A percentile compares a stretch with the other conserved stretches of the same genome.
Evolutionary conservation across 2,329 filamentous ascomycete genomes (phyloP).

Genomic region (Piedraia hortae): DNA sequence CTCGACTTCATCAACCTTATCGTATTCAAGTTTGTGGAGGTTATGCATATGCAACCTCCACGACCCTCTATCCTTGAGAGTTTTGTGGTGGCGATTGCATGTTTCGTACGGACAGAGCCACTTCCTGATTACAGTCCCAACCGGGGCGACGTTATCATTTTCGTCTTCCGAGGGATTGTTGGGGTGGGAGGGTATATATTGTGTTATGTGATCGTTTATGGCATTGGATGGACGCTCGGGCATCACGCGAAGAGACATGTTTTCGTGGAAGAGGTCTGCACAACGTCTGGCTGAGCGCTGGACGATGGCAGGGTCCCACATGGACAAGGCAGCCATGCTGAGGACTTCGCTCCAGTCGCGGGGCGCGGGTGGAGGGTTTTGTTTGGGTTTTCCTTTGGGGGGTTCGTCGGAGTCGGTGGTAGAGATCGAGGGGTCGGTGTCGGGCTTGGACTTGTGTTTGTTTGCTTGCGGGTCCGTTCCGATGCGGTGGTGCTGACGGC

Average conservation of each 20-base stretch:
- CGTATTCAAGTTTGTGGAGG: no score
- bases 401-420: background rate
- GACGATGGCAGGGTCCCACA: slow-evolving; percentile 37
- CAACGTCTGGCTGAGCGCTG: slow-evolving; percentile 47
- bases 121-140: no score
- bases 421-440: background rate
- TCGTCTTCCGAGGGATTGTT: no score
- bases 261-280: slow-evolving; percentile 43
- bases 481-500: slow-evolving; percentile 6
- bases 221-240: slow-evolving; percentile 3
- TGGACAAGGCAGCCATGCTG: slow-evolving; percentile 46
- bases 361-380: slow-evolving; percentile 14
- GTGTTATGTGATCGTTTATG: slow-evolving; percentile 8
- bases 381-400: background rate
- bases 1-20: no score
- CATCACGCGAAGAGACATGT: slow-evolving; percentile 29
- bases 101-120: no score
- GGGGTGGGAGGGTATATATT: slow-evolving; percentile 15
- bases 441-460: background rate
- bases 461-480: background rate
- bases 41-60: no score
- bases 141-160: no score
- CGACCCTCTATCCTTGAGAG: no score
- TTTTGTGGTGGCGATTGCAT: no score
- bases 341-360: slow-evolving; percentile 72